Conservation (phyloP, 163 green algal genomes). For the Trebouxiophyceae sp. region DNA sequence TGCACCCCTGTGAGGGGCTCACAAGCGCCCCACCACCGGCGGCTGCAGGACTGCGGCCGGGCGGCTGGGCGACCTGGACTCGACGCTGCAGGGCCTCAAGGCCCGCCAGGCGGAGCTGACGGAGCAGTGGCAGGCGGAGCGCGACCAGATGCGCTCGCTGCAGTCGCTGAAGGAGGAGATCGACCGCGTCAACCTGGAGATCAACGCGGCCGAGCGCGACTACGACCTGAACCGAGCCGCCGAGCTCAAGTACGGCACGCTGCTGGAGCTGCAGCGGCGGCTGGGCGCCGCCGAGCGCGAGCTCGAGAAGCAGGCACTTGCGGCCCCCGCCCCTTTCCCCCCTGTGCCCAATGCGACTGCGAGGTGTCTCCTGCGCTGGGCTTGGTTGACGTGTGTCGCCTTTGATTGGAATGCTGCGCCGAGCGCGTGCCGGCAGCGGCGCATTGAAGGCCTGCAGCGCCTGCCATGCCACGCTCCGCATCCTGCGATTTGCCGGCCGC, state of each 20-base stretch:
- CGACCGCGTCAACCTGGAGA: conserved; percentile 77
- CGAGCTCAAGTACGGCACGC: conserved; percentile 65
- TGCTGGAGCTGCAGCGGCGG: conserved; percentile 65
- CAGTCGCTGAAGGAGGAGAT: conserved; percentile 85
- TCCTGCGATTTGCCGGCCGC: too few relatives aligned
- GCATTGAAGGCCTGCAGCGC: too few relatives aligned
- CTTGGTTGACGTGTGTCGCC: too few relatives aligned
- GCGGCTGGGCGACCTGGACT: conserved; percentile 64
- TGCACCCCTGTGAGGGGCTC: too few relatives aligned
- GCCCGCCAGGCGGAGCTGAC: conserved; percentile 63
- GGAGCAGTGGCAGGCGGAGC: conserved; percentile 50
- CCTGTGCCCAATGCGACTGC: too few relatives aligned
- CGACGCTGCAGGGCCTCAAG: conserved; percentile 69
- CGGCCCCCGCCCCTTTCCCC: too few relatives aligned
- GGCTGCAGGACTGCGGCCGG: conserved; percentile 41
- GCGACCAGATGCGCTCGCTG: conserved; percentile 31
- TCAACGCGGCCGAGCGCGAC: conserved; percentile 71
- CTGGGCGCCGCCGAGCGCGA: conserved; percentile 50
- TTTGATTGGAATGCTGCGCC: too few relatives aligned
- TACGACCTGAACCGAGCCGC: conserved; percentile 89
- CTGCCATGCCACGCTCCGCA: too few relatives aligned
- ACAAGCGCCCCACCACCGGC: too few relatives aligned
- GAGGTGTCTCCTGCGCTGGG: too few relatives aligned
- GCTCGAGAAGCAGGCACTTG: conserved; percentile 32
- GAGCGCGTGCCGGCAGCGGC: too few relatives aligned